Conservation (phyloP, 176 grass and related monocot genomes). For the Melocanna baccifera region DNA sequence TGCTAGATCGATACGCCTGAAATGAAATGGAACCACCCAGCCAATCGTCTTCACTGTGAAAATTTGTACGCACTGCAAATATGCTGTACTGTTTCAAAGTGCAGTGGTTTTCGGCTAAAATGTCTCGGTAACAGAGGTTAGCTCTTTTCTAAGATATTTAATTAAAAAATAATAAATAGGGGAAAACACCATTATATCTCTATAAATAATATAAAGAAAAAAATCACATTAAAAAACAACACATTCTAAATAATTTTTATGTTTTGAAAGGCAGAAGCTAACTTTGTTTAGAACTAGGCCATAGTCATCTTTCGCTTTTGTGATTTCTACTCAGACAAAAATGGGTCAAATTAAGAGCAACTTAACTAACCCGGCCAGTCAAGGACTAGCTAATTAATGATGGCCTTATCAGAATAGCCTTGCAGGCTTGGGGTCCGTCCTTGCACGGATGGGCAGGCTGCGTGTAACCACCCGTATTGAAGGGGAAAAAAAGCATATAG, state of each 20-base stretch:
- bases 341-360: not conserved
- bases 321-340: not conserved
- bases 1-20: not conserved
- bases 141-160: too few species aligned
- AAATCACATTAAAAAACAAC: too few species aligned
- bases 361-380: not conserved
- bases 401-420: not conserved
- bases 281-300: too few species aligned
- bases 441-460: not conserved
- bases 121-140: rapidly evolving
- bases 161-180: too few species aligned
- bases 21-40: not conserved
- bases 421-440: not conserved
- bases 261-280: too few species aligned
- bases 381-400: not conserved
- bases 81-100: too few species aligned
- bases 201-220: too few species aligned
- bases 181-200: too few species aligned
- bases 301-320: not conserved
- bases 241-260: too few species aligned
- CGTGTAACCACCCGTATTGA: too few species aligned
- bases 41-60: not conserved
- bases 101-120: too few species aligned
- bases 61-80: not conserved
- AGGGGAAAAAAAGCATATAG: too few species aligned